Conservation (phyloP, 202 grass and related monocot species). For the Schoenoplectus tabernaemontani region DNA sequence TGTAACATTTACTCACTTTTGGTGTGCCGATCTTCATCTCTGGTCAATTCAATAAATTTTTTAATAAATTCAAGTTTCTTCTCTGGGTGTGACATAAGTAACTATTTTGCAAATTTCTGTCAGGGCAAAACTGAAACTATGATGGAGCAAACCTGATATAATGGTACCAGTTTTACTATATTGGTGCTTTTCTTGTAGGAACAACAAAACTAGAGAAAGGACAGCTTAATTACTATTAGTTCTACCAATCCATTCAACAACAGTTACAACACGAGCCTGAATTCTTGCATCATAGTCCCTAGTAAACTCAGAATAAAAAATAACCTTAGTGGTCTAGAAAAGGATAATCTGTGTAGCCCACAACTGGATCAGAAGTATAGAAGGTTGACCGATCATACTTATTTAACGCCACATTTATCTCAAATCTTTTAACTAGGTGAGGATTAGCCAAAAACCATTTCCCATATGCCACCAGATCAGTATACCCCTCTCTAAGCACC, state of each 20-base stretch:
- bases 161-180: too few relatives aligned
- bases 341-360: conserved; percentile 63
- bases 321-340: conserved; percentile 22
- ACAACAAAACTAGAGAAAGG: not conserved
- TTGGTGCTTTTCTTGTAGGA: not conserved
- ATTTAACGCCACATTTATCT: conserved; percentile 34
- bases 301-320: not conserved
- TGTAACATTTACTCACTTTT: conserved; percentile 1
- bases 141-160: not conserved
- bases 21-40: not conserved
- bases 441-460: conserved; percentile 51
- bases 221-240: not conserved
- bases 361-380: conserved; percentile 39
- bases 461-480: conserved; percentile 49
- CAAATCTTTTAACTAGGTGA: conserved; percentile 43
- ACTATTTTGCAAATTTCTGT: not conserved
- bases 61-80: not conserved
- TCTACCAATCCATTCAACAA: not conserved
- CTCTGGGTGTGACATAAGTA: not conserved
- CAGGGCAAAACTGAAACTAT: not conserved
- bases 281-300: not conserved
- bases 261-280: not conserved
- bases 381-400: conserved; percentile 45
- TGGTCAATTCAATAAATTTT: not conserved
- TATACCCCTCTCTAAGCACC: conserved; percentile 30